phyloP scores from a whole-genome alignment of 2,329 filamentous ascomycete genomes.

The Camillea tinctor region DNA sequence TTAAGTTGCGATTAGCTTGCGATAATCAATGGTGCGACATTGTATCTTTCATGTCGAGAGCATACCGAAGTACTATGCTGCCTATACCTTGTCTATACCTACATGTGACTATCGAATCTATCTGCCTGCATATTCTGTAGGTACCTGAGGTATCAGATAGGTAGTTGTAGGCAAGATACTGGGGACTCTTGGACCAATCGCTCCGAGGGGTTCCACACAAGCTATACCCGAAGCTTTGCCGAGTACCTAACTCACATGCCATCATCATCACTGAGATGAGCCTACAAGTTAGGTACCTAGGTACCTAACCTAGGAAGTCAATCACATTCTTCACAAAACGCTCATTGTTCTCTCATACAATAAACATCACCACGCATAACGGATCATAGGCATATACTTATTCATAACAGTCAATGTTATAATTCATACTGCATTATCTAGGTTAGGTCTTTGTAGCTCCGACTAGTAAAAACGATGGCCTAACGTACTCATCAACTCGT shows the following conservation, averaged over 20 bases:
- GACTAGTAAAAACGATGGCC: slow-evolving; percentile 24
- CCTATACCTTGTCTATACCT: background rate
- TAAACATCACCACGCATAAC: too few species aligned
- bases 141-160: background rate
- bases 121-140: background rate
- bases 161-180: too few species aligned
- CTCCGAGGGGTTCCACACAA: background rate
- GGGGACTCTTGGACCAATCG: background rate
- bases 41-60: background rate
- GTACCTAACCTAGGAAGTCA: too few species aligned
- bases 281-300: too few species aligned
- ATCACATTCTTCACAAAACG: too few species aligned
- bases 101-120: background rate
- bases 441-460: slow-evolving; percentile 14
- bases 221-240: background rate
- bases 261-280: too few species aligned
- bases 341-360: too few species aligned
- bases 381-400: too few species aligned
- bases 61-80: background rate
- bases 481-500: slow-evolving; percentile 17
- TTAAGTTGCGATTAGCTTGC: background rate
- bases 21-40: background rate
- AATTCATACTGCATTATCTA: background rate
- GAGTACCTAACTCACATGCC: background rate
- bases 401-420: too few species aligned